phyloP scores from a whole-genome alignment of 2,329 filamentous ascomycete species.

The Penicillium sp. region DNA sequence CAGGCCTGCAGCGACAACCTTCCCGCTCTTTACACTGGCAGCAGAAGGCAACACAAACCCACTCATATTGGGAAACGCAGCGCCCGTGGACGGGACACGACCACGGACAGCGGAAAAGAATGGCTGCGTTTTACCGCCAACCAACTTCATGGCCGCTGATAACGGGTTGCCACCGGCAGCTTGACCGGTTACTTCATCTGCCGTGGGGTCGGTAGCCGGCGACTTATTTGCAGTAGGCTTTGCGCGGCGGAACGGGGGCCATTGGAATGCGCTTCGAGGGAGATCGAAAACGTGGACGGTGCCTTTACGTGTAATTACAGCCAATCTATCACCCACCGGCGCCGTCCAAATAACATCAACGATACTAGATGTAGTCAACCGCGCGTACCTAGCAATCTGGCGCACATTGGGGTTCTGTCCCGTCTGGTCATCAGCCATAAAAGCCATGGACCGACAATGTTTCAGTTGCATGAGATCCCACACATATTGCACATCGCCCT shows the following conservation, averaged over 20 bases:
- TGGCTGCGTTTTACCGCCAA: constrained; percentile 52
- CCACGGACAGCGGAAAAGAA: constrained; percentile 60
- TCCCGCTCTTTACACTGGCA: constrained; percentile 40
- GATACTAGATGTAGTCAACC: constrained; percentile 84
- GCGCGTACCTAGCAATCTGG: constrained; percentile 77
- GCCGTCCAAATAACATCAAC: constrained; percentile 82
- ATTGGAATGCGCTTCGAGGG: constrained; percentile 70
- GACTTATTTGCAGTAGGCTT: constrained; percentile 33
- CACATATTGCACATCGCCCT: constrained; percentile 44
- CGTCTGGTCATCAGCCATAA: constrained; percentile 31
- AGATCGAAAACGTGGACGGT: constrained; percentile 89
- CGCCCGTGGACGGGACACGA: constrained; percentile 41
- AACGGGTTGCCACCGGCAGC: constrained; percentile 42
- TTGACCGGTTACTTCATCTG: constrained; percentile 43
- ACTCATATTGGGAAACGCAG: constrained; percentile 37
- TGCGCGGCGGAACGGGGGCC: constrained; percentile 61
- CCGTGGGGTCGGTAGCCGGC: constrained; percentile 37
- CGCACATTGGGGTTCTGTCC: constrained; percentile 49
- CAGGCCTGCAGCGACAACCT: constrained; percentile 43
- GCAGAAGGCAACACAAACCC: constrained; percentile 40
- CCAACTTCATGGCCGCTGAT: constrained; percentile 60
- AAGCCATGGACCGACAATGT: constrained; percentile 34
- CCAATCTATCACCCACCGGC: constrained; percentile 70
- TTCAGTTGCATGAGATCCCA: constrained; percentile 45
- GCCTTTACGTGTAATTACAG: constrained; percentile 86